Evolutionary conservation across 805 yeast genomes (phyloP).

Genomic region (Pichia manshurica): DNA sequence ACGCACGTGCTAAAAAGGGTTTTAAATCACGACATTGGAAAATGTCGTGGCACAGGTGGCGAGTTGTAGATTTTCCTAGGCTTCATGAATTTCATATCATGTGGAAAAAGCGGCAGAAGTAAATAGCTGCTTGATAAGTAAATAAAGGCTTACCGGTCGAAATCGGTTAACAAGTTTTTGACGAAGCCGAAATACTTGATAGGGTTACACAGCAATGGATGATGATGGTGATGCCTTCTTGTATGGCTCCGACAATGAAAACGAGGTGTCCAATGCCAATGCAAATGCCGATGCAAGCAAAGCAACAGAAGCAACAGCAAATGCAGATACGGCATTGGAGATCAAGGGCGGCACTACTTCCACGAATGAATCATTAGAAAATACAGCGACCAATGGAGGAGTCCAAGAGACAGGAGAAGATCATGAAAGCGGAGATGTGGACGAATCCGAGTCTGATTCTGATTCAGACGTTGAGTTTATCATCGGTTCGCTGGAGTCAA

Average conservation of each 20-base stretch:
- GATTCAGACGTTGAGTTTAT: slow-evolving; percentile 76
- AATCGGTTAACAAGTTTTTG: no score
- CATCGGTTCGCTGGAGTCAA: slow-evolving; percentile 39
- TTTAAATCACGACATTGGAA: background rate
- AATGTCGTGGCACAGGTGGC: background rate
- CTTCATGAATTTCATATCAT: background rate
- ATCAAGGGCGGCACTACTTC: background rate
- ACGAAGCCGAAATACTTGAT: no score
- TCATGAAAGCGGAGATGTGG: slow-evolving; percentile 19
- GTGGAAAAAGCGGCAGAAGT: no score
- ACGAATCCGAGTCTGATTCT: slow-evolving; percentile 19
- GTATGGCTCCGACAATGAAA: slow-evolving; percentile 49
- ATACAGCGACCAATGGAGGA: slow-evolving; percentile 3
- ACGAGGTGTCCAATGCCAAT: slow-evolving; percentile 7
- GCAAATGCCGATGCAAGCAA: background rate
- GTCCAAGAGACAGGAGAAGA: slow-evolving; percentile 19
- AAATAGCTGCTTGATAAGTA: no score
- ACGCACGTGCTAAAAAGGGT: background rate
- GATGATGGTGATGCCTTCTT: slow-evolving; percentile 62
- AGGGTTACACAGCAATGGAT: slow-evolving; percentile 30
- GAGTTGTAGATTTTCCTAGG: background rate
- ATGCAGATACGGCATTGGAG: background rate
- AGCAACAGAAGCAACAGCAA: background rate
- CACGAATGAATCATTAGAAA: background rate
- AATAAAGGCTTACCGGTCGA: no score